These are phyloP conservation scores for Physcia stellaris DNA, from an alignment of 495 filamentous ascomycete genomes.

Conservation along the genomic window DNA sequence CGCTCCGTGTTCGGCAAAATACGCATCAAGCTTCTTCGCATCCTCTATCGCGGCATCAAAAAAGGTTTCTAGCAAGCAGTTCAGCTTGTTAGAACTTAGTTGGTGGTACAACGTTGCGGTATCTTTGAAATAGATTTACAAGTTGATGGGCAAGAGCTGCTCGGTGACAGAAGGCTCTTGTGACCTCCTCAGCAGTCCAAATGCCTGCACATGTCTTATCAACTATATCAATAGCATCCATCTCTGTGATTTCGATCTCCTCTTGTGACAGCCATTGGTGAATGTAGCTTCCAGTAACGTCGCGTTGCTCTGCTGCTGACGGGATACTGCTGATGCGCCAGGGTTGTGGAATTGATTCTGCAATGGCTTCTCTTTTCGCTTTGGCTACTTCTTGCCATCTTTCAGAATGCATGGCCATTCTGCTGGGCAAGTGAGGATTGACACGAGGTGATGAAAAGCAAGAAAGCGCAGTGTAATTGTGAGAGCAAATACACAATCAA, in stretches of 20 bases:
- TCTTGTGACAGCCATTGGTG: slow-evolving; percentile 37
- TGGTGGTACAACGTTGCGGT: slow-evolving; percentile 44
- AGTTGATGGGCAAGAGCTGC: slow-evolving; percentile 32
- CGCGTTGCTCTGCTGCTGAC: slow-evolving; percentile 34
- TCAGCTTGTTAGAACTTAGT: slow-evolving; percentile 28
- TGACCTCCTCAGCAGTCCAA: slow-evolving; percentile 37
- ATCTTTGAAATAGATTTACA: slow-evolving; percentile 32
- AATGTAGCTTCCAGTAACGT: slow-evolving; percentile 50
- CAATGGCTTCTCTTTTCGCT: slow-evolving; percentile 38
- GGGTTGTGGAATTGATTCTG: slow-evolving; percentile 39
- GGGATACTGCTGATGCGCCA: slow-evolving; percentile 41
- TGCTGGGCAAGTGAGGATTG: too few species aligned
- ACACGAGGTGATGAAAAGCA: neutral
- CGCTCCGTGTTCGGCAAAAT: slow-evolving; percentile 11
- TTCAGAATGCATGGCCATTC: slow-evolving; percentile 7
- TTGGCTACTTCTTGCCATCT: slow-evolving; percentile 32
- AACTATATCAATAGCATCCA: slow-evolving; percentile 35
- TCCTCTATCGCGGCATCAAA: slow-evolving; percentile 46
- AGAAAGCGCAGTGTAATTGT: neutral
- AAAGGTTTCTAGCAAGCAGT: slow-evolving; percentile 49
- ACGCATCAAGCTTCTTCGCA: slow-evolving; percentile 36
- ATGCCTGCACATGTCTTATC: slow-evolving; percentile 30
- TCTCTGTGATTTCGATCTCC: slow-evolving; percentile 45
- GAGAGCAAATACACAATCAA: neutral
- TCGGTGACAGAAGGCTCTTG: slow-evolving; percentile 33